Base-by-base conservation (phyloP, 768 basidiomycete genomes). In the Pulveroboletus sp. region DNA sequence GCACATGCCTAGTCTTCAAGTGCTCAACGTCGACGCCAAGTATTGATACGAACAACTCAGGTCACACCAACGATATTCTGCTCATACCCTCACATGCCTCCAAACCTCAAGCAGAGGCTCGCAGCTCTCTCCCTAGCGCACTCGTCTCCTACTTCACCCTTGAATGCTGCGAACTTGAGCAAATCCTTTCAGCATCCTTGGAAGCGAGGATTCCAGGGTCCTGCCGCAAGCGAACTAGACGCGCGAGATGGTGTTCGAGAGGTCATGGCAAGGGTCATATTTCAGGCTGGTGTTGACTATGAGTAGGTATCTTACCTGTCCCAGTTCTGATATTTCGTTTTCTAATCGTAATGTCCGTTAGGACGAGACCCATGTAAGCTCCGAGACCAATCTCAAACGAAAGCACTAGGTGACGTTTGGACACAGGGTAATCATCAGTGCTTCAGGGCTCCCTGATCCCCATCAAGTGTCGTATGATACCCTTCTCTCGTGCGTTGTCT, bases 281-380 rank as follows among this genome's bases (percentile, higher is more conserved):
- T 87, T 59, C 90, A 91, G 64, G 91, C 91, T 39, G 91, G 91
- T 2, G 86, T 91, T 50, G 91, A 93, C 70, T 92, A 82, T 56
- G 89, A 92, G 91, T 93, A 58, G 63, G 85, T 75, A 15, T 46
- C 26, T 18, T 37, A 9, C 38, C 21, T 10, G n/a, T 32, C 41
- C 39, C 24, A 46, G 42, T 37, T 10, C 18, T 15, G 37, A 39
- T 31, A 35, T 33, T 28, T 59, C 47, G 60, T 50, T 43, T 47
- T 48, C 50, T 63, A 21, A 59, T 62, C 48, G 47, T 37, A 17
- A 10, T n/a, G 3, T 21, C 3, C 21, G 3, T 7, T 52, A 92
- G 90, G 69, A 93, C 90, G 46, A 79, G 88, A 57, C 90, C 89
- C 44, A 91, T 93, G 90, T 91, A 74, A 61, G 83, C 73, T 27